Percentiles rank a stretch among this genome's conserved stretches.
Conservation (phyloP, 176 grass and related monocot genomes). For the Coix lacrymajobi region DNA sequence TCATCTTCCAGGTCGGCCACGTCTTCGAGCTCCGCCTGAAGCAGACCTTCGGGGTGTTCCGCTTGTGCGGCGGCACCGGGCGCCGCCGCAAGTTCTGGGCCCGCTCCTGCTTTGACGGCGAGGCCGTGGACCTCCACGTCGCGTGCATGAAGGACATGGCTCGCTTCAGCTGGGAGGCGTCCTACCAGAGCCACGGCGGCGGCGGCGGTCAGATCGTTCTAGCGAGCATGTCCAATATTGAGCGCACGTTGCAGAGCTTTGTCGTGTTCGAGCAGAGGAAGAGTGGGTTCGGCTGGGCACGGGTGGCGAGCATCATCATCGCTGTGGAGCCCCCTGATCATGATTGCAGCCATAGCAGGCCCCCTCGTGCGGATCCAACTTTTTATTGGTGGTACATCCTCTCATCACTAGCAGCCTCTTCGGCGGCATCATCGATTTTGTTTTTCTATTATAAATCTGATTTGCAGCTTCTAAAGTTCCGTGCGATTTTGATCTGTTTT, state of each 20-base stretch:
- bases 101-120: not conserved
- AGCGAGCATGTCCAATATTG: not conserved
- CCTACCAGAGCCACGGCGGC: not conserved
- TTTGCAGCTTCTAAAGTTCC: too few relatives aligned
- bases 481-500: too few relatives aligned
- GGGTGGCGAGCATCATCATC: not conserved
- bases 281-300: not conserved
- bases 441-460: too few relatives aligned
- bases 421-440: too few relatives aligned
- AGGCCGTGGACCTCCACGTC: conserved; percentile 2
- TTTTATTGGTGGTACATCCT: too few relatives aligned
- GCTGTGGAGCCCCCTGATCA: not conserved
- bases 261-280: too few relatives aligned
- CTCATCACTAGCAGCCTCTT: too few relatives aligned
- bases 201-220: not conserved
- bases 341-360: not conserved
- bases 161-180: not conserved
- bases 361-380: too few relatives aligned
- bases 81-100: conserved; percentile 13
- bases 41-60: not conserved
- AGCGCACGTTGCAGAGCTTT: not conserved
- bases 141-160: conserved; percentile 18
- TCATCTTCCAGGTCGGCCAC: too few relatives aligned
- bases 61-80: not conserved
- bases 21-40: too few relatives aligned